These are phyloP conservation scores for Amanita phalloides DNA, from an alignment of 768 basidiomycete species.

Conservation along the genomic window DNA sequence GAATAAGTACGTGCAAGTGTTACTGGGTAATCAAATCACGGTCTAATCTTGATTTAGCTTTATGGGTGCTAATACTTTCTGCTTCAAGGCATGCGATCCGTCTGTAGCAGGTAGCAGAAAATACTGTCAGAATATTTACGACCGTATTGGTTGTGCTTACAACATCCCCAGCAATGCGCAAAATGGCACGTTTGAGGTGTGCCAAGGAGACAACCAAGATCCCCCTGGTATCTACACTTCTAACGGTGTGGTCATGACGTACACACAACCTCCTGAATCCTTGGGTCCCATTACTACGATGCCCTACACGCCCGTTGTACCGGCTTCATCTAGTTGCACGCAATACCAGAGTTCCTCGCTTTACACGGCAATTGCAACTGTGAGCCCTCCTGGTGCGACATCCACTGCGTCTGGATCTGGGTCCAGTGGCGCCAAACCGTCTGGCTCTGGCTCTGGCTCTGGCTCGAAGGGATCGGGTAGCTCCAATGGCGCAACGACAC, in stretches of 20 bases:
- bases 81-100: conserved; percentile 66
- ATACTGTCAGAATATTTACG: conserved; percentile 65
- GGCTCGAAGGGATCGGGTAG: conserved; percentile 4
- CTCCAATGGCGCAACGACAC: conserved; percentile 8
- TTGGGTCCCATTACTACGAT: conserved; percentile 29
- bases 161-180: conserved; percentile 60
- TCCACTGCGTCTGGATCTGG: not conserved
- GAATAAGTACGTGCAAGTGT: conserved; percentile 39
- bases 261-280: conserved; percentile 32
- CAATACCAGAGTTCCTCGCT: conserved; percentile 17
- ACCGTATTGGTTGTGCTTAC: conserved; percentile 65
- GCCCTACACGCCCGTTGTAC: conserved; percentile 30
- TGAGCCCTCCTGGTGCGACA: conserved; percentile 5
- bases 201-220: conserved; percentile 55
- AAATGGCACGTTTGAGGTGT: conserved; percentile 50
- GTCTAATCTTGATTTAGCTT: conserved; percentile 33
- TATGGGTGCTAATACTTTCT: conserved; percentile 56
- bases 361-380: conserved; percentile 15
- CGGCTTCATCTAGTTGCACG: conserved; percentile 27
- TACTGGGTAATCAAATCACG: not conserved
- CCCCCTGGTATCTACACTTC: conserved; percentile 40
- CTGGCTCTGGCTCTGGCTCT: conserved; percentile 1
- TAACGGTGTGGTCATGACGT: conserved; percentile 28
- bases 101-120: conserved; percentile 31
- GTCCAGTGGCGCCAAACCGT: conserved; percentile 1